Base-by-base conservation (phyloP, 495 filamentous ascomycete genomes). In the Penicillium manginii region DNA sequence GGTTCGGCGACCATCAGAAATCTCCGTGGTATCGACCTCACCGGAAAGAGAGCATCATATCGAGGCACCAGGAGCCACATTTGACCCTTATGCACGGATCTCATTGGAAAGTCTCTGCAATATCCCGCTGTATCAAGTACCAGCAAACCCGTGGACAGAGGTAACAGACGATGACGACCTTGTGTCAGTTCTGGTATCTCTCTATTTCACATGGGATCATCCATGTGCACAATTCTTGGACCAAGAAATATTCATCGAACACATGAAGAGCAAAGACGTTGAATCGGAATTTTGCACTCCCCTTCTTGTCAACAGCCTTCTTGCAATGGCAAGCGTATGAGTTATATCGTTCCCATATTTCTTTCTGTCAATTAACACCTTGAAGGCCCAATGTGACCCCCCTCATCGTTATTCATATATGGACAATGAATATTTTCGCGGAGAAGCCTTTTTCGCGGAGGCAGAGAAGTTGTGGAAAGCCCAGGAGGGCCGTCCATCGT, bases 171-270 rank as follows among this genome's bases (percentile, higher is more conserved):
- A 77, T 52, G 69, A 76, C 53, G 70, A 71, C 4, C 61, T 83
- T 40, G 78, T 82, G 6, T 81, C 79, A 17, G 73, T 77, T 57
- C 65, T 82, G 9, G 61, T 83, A 0, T 79, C 77, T 3, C 54
- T 77, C 4, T 83, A 78, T 50, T 78, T 83, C 59, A 73, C 73
- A 23, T 78, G 75, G 75, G 71, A 77, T 46, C 74, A 78, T 52
- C 74, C 75, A 26, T 66, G 70, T 33, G 63, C 64, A 32, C 74
- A 76, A 31, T 58, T 75, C 14, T 49, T 78, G 53, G 75, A 78
- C 40, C 73, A 73, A 55, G 46, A 55, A 0, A 52, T 66, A 43
- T 77, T 78, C 37, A 53, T 78, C 47, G 58, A 60, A 8, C 64
- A 75, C 39, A 77, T 77, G 70, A 59, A 18, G 10, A 26, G 50